Base-by-base conservation (phyloP, 2,329 filamentous ascomycete species). In the Botrytis porri region DNA sequence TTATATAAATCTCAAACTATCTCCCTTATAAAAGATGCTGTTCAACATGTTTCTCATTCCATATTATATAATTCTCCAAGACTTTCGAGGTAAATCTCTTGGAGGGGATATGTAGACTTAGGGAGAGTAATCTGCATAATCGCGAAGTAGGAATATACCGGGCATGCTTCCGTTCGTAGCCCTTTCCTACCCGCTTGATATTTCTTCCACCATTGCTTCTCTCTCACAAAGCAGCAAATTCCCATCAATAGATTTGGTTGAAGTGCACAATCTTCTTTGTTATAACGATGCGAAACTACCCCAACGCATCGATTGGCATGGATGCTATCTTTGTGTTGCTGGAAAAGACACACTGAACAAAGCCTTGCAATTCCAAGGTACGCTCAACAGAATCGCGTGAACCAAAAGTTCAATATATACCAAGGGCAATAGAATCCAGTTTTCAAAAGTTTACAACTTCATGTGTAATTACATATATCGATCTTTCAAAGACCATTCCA, bases 211-310 rank as follows among this genome's bases (percentile, higher is more conserved):
- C 25, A 7, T 14, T 51, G 12, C 12, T n/a, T 51, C n/a, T 6
- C 10, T 51, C 48, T n/a, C 37, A 62, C 37, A 62, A 29, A 62
- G 25, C 37, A 41, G 18, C 22, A 18, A 62, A 62, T n/a, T 18
- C 8, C 1, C 25, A 29, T 25, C 37, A 4, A 10, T 41, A 18
- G 37, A 12, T 66, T n/a, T 37, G 8, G 7, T 66, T 51, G 32
- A 51, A 39, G 14, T 25, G 25, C 25, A 29, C 45, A 66, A 43
- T 57, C n/a, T 43, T 57, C 65, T 57, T 69, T 69, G 65, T 69
- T 18, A 10, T 12, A 41, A 57, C 37, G 35, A 16, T 67, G 12
- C 29, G 39, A 41, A 22, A 32, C 5, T 41, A 10, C 48, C 41
- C 29, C 16, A 67, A 32, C 16, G 45, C 64, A 57, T 32, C 25